These are phyloP conservation scores for Talaromyces sp. DNA, from an alignment of 2,329 filamentous ascomycete species.

Conservation along the genomic window DNA sequence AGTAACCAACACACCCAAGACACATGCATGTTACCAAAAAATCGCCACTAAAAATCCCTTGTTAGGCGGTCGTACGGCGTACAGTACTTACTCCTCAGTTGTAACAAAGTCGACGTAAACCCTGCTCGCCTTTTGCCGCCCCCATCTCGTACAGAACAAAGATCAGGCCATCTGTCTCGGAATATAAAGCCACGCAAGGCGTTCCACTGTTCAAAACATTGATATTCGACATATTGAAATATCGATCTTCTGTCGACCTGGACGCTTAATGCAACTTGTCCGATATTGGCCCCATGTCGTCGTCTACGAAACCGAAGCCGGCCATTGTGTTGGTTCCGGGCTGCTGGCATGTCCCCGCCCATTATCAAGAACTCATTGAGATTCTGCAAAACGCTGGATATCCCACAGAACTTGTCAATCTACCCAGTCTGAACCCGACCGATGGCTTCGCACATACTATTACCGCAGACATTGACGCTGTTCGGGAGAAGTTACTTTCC, in stretches of 20 bases:
- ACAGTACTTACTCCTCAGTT: too few species aligned
- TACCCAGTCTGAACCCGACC: constrained; percentile 11
- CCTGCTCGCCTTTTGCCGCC: too few species aligned
- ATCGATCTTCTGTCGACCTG: too few species aligned
- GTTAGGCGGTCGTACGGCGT: too few species aligned
- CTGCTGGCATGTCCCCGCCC: constrained; percentile 30
- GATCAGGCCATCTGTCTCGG: too few species aligned
- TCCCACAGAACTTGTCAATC: constrained; percentile 9
- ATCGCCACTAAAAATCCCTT: too few species aligned
- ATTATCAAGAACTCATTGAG: constrained; percentile 19
- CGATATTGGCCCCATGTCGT: constrained; percentile 10
- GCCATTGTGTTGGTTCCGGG: constrained; percentile 32
- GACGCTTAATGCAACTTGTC: background rate
- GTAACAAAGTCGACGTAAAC: too few species aligned
- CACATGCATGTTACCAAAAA: too few species aligned
- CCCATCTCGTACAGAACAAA: too few species aligned
- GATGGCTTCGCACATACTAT: constrained; percentile 14
- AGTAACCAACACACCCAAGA: too few species aligned
- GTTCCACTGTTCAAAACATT: background rate
- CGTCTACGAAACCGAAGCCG: constrained; percentile 19
- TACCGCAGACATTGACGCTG: constrained; percentile 20
- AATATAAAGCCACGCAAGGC: too few species aligned
- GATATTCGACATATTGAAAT: too few species aligned
- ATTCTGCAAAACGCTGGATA: constrained; percentile 28
- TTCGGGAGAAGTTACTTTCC: constrained; percentile 20